A percentile compares a stretch with the other conserved stretches of the same genome.
Evolutionary conservation across 2,329 filamentous ascomycete species (phyloP).

Genomic region (Fusarium annulatum): DNA sequence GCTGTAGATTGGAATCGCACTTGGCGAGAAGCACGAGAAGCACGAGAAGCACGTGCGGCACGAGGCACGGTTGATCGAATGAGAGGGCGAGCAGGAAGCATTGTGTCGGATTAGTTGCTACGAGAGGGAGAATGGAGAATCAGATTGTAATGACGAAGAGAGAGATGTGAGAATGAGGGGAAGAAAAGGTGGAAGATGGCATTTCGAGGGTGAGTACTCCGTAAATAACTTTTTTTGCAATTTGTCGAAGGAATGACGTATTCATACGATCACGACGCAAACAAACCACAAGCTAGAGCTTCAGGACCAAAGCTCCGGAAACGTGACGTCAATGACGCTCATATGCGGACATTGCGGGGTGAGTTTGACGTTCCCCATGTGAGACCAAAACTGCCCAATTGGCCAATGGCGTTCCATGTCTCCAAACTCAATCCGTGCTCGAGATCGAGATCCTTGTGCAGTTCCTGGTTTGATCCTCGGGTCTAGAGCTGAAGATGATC

Average conservation of each 20-base stretch:
- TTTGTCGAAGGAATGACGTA: conserved; percentile 34
- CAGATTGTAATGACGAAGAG: background rate
- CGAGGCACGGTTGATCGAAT: conserved; percentile 44
- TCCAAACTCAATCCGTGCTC: background rate
- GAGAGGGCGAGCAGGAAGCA: conserved; percentile 48
- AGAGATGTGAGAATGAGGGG: background rate
- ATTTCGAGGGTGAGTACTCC: conserved; percentile 8
- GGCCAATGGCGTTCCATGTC: conserved; percentile 9
- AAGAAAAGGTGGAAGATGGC: background rate
- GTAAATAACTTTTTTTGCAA: background rate
- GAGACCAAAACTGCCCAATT: conserved; percentile 15
- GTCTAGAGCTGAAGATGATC: conserved; percentile 9
- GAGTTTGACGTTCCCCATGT: conserved; percentile 13
- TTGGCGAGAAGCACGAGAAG: conserved; percentile 42
- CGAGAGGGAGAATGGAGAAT: background rate
- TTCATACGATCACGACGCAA: conserved; percentile 37
- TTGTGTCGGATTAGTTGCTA: conserved; percentile 23
- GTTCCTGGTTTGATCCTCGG: conserved; percentile 3
- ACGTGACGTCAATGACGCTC: conserved; percentile 44
- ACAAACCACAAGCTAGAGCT: conserved; percentile 14
- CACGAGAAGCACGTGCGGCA: conserved; percentile 43
- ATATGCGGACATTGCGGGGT: conserved; percentile 36
- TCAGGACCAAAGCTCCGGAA: conserved; percentile 34
- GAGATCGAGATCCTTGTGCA: conserved; percentile 13
- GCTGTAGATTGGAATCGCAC: conserved; percentile 57